Percentiles rank a stretch among this genome's conserved stretches.
These are phyloP conservation scores for Chaetomium sp. DNA, from an alignment of 2,329 filamentous ascomycete species.

Conservation along the genomic window DNA sequence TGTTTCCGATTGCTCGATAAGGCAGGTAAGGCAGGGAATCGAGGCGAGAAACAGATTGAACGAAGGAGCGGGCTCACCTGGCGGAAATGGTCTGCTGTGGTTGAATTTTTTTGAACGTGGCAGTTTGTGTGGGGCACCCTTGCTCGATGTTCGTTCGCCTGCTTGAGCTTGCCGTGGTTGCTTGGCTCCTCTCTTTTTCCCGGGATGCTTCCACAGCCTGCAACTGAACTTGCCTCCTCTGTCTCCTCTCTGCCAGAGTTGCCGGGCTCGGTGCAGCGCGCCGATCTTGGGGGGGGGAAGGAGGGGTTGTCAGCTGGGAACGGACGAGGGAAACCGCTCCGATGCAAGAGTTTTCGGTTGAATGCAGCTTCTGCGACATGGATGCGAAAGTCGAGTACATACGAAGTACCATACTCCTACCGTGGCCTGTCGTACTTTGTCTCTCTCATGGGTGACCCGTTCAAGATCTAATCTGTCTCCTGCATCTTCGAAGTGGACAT, in stretches of 20 bases:
- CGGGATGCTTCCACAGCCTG: conserved; percentile 11
- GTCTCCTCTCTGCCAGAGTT: background rate
- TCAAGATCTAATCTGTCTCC: too few relatives aligned
- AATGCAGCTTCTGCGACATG: conserved; percentile 19
- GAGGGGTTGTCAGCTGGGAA: background rate
- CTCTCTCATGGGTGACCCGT: background rate
- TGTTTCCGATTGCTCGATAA: conserved; percentile 10
- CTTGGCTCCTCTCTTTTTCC: background rate
- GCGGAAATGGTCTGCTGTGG: conserved; percentile 18
- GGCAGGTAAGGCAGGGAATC: conserved; percentile 14
- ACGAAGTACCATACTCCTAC: background rate
- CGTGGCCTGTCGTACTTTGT: background rate
- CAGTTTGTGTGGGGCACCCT: conserved; percentile 20
- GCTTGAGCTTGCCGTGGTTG: background rate
- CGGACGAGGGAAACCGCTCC: conserved; percentile 6
- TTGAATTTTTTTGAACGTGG: conserved; percentile 25
- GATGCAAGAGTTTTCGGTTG: conserved; percentile 19
- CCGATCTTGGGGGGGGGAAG: conserved; percentile 10
- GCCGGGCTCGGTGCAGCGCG: conserved; percentile 3
- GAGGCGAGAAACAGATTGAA: conserved; percentile 12
- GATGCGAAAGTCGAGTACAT: too few relatives aligned
- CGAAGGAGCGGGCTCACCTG: conserved; percentile 16
- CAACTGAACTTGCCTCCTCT: background rate
- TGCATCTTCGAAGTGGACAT: too few relatives aligned
- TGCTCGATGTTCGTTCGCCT: conserved; percentile 12